These are phyloP conservation scores for Sporothrix brunneoviolacea DNA, from an alignment of 2,329 filamentous ascomycete species.

Conservation along the genomic window DNA sequence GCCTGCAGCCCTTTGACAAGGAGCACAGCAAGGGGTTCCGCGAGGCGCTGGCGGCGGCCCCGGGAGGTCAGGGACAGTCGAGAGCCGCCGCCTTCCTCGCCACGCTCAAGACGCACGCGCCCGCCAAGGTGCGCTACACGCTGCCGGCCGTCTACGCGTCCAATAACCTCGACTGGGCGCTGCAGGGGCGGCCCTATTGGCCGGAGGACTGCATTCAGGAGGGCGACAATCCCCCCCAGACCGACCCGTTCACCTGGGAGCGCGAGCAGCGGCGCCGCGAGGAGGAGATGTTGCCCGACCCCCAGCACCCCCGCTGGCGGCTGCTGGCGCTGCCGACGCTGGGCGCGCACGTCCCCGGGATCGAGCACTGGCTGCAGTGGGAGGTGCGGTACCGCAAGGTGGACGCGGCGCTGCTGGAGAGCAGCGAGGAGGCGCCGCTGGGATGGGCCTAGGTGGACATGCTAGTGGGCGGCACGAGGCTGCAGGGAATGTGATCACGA, in stretches of 20 bases:
- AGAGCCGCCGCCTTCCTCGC: conserved; percentile 29
- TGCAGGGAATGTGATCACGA: no score
- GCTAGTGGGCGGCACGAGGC: no score
- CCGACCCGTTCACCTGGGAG: conserved; percentile 18
- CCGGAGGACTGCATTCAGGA: conserved; percentile 3
- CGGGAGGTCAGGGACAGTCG: no score
- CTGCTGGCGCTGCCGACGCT: conserved; percentile 49
- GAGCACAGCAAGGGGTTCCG: conserved; percentile 43
- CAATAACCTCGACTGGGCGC: conserved; percentile 26
- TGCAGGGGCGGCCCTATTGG: conserved; percentile 19
- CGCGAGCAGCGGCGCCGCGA: not conserved
- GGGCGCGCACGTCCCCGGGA: conserved; percentile 38
- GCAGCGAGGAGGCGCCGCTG: not conserved
- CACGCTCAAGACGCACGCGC: conserved; percentile 43
- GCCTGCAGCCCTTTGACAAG: conserved; percentile 39
- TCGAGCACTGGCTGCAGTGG: conserved; percentile 43
- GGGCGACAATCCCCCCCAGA: no score
- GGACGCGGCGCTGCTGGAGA: conserved; percentile 34
- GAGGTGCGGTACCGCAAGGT: conserved; percentile 46
- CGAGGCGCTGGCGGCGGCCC: conserved; percentile 28
- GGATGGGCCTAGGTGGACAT: no score
- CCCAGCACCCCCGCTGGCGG: conserved; percentile 24
- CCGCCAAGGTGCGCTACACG: conserved; percentile 49
- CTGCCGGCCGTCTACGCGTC: conserved; percentile 48
- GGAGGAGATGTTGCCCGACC: not conserved